Evolutionary conservation across 441 rosid species (phyloP).

Genomic region (Gossypium davidsonii): DNA sequence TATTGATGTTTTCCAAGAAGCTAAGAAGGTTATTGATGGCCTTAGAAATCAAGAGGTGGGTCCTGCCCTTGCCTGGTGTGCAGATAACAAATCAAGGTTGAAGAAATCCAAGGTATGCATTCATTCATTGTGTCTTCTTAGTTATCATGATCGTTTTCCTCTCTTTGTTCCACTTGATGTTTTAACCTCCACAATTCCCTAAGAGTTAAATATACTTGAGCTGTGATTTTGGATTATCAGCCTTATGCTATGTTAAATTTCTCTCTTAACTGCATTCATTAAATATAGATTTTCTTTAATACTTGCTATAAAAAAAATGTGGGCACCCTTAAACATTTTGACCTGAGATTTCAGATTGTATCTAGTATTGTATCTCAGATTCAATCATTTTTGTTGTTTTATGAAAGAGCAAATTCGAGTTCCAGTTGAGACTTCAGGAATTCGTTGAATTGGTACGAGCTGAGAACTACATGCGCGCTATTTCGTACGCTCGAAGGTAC

Average conservation of each 20-base stretch:
- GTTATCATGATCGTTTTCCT: neutral
- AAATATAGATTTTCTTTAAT: neutral
- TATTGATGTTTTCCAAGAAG: slow-evolving; percentile 83
- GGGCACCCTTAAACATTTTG: neutral
- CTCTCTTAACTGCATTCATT: neutral
- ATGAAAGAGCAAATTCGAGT: slow-evolving; percentile 79
- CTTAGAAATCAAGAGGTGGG: slow-evolving; percentile 75
- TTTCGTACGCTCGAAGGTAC: slow-evolving; percentile 68
- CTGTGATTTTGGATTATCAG: neutral
- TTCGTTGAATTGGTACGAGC: slow-evolving; percentile 80
- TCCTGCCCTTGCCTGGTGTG: slow-evolving; percentile 86
- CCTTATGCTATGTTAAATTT: neutral
- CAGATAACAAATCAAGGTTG: slow-evolving; percentile 78
- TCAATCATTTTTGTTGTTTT: slow-evolving; percentile 11
- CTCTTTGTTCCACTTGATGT: neutral
- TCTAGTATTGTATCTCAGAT: neutral
- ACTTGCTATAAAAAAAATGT: neutral
- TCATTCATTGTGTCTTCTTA: neutral
- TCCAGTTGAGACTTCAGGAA: slow-evolving; percentile 89
- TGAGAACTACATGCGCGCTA: slow-evolving; percentile 61
- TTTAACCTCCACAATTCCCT: neutral
- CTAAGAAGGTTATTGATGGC: slow-evolving; percentile 77
- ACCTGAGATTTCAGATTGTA: neutral
- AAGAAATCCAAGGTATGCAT: slow-evolving; percentile 75
- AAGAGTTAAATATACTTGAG: neutral